A percentile compares a stretch with the other conserved stretches of the same genome.
These are phyloP conservation scores for Penicillium silybi DNA, from an alignment of 495 filamentous ascomycete genomes.

Conservation along the genomic window DNA sequence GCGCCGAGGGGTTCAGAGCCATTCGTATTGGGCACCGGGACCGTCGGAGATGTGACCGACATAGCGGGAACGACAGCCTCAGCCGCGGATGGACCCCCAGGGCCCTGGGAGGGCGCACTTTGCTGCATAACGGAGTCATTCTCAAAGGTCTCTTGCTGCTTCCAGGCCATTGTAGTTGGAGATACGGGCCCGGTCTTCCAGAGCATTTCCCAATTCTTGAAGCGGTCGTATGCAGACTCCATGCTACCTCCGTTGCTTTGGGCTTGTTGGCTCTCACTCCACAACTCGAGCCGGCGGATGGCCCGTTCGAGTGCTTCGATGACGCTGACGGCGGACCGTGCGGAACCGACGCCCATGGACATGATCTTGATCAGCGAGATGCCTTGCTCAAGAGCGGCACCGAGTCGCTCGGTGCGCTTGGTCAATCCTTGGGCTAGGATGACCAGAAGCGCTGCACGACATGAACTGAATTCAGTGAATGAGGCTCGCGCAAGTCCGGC, in stretches of 20 bases:
- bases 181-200: slow-evolving; percentile 49
- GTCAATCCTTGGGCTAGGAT: slow-evolving; percentile 48
- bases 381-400: slow-evolving; percentile 43
- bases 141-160: slow-evolving; percentile 15
- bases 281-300: slow-evolving; percentile 42
- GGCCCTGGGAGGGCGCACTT: slow-evolving; percentile 5
- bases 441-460: slow-evolving; percentile 47
- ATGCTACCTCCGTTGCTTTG: slow-evolving; percentile 25
- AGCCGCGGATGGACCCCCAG: slow-evolving; percentile 7
- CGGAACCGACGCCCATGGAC: slow-evolving; percentile 50
- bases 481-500: slow-evolving; percentile 48
- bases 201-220: slow-evolving; percentile 52
- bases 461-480: slow-evolving; percentile 51
- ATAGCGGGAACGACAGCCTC: slow-evolving; percentile 8
- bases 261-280: slow-evolving; percentile 35
- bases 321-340: slow-evolving; percentile 46
- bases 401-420: slow-evolving; percentile 44
- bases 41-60: slow-evolving; percentile 15
- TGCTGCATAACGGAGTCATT: slow-evolving; percentile 21
- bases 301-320: slow-evolving; percentile 50
- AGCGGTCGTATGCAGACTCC: slow-evolving; percentile 47
- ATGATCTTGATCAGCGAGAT: slow-evolving; percentile 50
- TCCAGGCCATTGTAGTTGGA: slow-evolving; percentile 23
- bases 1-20: slow-evolving; percentile 9
- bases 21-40: slow-evolving; percentile 9